Conservation (phyloP, 768 basidiomycete species). For the Rhodotorula sphaerocarpa region DNA sequence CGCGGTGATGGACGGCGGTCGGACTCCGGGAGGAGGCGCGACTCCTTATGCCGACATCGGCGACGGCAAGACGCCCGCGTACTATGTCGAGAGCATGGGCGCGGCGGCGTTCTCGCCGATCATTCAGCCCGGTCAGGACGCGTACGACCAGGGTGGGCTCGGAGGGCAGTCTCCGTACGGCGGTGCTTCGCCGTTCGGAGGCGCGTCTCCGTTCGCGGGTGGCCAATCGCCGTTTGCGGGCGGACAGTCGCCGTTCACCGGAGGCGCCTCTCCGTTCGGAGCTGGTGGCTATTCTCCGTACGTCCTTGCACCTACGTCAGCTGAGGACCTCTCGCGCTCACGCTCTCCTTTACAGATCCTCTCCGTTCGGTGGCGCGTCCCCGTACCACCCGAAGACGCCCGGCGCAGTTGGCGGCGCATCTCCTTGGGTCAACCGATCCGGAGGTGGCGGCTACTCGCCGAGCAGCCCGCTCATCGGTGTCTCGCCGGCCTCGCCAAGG, state of each 20-base stretch:
- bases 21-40: slow-evolving; percentile 65
- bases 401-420: slow-evolving; percentile 50
- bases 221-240: slow-evolving; percentile 21
- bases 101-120: slow-evolving; percentile 94
- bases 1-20: slow-evolving; percentile 47
- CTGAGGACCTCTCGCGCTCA: background rate
- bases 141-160: slow-evolving; percentile 43
- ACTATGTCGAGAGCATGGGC: slow-evolving; percentile 56
- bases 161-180: slow-evolving; percentile 25
- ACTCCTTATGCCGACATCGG: slow-evolving; percentile 61
- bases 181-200: slow-evolving; percentile 29
- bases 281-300: slow-evolving; percentile 32
- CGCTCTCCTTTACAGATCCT: background rate
- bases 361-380: slow-evolving; percentile 51
- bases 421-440: slow-evolving; percentile 43
- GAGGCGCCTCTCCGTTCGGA: slow-evolving; percentile 10
- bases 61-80: slow-evolving; percentile 53
- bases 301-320: background rate
- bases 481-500: slow-evolving; percentile 20
- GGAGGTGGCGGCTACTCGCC: slow-evolving; percentile 29
- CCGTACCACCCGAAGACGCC: slow-evolving; percentile 89
- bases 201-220: slow-evolving; percentile 22
- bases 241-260: slow-evolving; percentile 6
- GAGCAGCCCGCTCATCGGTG: slow-evolving; percentile 12
- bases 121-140: slow-evolving; percentile 66